phyloP scores from a whole-genome alignment of 139 green algal species.

The Closterium sp. region DNA sequence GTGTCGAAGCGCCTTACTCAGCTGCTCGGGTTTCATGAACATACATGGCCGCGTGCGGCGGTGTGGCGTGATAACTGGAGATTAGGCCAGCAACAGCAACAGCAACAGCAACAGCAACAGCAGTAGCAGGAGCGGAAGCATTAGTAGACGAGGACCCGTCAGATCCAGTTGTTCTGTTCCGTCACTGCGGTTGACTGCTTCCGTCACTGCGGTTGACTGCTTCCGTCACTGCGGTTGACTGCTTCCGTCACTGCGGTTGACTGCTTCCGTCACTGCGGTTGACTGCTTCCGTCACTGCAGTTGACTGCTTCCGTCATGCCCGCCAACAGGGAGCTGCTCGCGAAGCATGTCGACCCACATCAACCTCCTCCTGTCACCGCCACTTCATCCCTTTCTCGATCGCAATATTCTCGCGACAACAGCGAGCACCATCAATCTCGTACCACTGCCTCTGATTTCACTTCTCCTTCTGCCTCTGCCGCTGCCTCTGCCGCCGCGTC shows the following conservation, averaged over 20 bases:
- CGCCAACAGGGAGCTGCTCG: not conserved
- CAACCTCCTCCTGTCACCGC: not conserved
- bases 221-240: not conserved
- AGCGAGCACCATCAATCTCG: not conserved
- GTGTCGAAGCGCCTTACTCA: not conserved
- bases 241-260: not conserved
- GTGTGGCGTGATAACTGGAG: not conserved
- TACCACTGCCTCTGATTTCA: not conserved
- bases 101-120: not conserved
- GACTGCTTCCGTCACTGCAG: not conserved
- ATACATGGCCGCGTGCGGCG: not conserved
- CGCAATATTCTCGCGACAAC: not conserved
- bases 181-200: not conserved
- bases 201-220: not conserved
- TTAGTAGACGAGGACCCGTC: not conserved
- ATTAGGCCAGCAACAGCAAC: not conserved
- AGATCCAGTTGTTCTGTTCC: not conserved
- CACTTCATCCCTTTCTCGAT: not conserved
- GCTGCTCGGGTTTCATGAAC: not conserved
- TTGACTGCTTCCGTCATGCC: not conserved
- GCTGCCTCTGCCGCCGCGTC: not conserved
- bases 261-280: not conserved
- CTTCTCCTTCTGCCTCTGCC: not conserved
- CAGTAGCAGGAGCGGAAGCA: too few species aligned
- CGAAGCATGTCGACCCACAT: not conserved